Evolutionary conservation across 2,329 filamentous ascomycete genomes (phyloP), one percentile per base, ranked within the genome.

Genomic region (Phyllosticta citriasiana): DNA sequence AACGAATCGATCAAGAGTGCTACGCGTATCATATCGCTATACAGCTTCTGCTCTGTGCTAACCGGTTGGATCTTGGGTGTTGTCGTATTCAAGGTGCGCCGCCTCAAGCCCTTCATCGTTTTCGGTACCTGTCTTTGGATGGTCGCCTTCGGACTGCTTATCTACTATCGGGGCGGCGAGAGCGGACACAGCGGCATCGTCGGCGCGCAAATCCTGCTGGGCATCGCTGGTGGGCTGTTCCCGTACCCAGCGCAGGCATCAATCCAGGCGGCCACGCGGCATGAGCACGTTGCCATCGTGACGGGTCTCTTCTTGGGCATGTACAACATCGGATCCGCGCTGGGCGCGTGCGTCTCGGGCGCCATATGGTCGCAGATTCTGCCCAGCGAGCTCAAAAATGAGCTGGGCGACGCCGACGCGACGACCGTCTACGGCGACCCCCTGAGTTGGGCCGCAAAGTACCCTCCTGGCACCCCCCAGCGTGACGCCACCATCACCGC

Each of bases 61-160:
- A 77, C 79, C 1, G 85, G 85, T 27, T 76, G 79, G 53, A 66
- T 82, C 54, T 74, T 85, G 16, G 84, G 84, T 4, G 67, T 84
- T 12, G 70, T 87, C 33, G 80, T 87, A 50, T 80, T 77, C 73
- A 78, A 77, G 60, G 76, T 85, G 25, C 80, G 83, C 59, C 82
- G 80, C 25, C 78, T 87, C 67, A 88, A 88, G 68, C 69, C 77
- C n/a, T 85, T 88, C 70, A 86, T 87, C 67, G 71, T 87, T 50
- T 72, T 73, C 27, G 85, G 85, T 35, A 86, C 83, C 1, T 71
- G 75, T 8, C 75, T 87, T 2, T 87, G 84, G 74, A 76, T 84
- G 67, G 82, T 85, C n/a, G 84, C 84, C 0, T 87, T 86, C 64
- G 85, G 84, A 9, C 77, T 88, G 0, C 75, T 88, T 19, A 86